Evolutionary conservation across 805 yeast species (phyloP), one percentile per base, ranked within the genome.

Genomic region (Isabelozyma heimii): DNA sequence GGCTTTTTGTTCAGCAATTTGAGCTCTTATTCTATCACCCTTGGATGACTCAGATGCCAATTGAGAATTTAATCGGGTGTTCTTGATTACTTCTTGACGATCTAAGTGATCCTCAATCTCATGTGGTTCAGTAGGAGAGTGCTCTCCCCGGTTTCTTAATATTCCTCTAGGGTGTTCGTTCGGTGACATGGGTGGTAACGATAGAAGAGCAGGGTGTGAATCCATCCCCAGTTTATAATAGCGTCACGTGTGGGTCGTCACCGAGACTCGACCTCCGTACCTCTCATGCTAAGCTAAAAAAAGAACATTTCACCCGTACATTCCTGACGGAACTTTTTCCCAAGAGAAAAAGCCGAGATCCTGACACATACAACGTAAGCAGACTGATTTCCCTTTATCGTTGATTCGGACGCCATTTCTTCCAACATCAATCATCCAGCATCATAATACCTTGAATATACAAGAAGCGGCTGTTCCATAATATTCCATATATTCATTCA

Each of bases 1-100:
- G 59, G 68, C 56, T 47, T 72, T 73, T 33, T 64, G 60, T 48
- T 69, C 66, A 6, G 77, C 77, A 33, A 80, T 62, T 55, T 76
- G 62, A 39, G 74, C 73, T 51, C 84, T 66, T 20, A 81, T 74
- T 49, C 57, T 54, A 24, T 79, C 83, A 8, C 83, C 83, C 45
- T 69, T 67, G 26, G 58, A 38, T 54, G 72, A 47, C 51, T 71
- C 69, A 47, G 66, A 53, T 43, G 63, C 52, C 45, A 83, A 63
- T 55, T 81, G 72, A 0, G 97, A 86, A 63, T 91, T 91, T 57
- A 85, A 69, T 53, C 80, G 78, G 0, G 97, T 91, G 67, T 91
- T 91, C 55, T 81, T 83, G 49, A 86, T 82, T 15, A 91, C 97
- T 60, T 85, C 81, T 56, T 85, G 79, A 52, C 97, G 72, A 50